Evolutionary conservation across 371 early-diverging fungal species (phyloP), one percentile per base, ranked within the genome.

Genomic region (Mortierella polycephala): DNA sequence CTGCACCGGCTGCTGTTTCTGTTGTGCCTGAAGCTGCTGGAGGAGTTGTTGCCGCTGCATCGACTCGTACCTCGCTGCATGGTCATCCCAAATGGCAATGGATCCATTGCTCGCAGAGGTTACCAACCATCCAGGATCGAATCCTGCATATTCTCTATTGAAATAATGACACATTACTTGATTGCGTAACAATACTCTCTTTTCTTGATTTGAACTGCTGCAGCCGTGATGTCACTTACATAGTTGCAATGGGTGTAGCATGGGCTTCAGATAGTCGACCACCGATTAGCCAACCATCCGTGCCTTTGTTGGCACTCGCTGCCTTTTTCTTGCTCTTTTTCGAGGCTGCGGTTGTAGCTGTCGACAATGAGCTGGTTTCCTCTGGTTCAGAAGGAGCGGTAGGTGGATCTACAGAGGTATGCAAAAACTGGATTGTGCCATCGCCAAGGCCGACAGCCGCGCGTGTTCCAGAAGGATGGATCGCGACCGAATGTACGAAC

Each of bases 371-470:
- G 13, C 44, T 39, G 14, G n/a, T 52, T 49, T 42, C 42, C 10
- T 41, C 57, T 8, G 14, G 57, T 21, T 57, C 55, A 18, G 46
- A 30, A 16, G 67, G 64, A 8, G 79, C 63, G 3, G 61, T 58
- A 18, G 79, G 79, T 0, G 57, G 57, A 61, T 77, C 79, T 18
- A 52, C 52, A 8, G 72, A 7, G 5, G 60, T 71, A 44, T 77
- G 72, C 49, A 77, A 44, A 41, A 77, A 77, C 55, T 77, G 72
- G n/a, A 77, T 30, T 8, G 64, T 61, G 20, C 79, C 79, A n/a
- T 77, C 79, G 12, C 79, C 79, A 8, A 77, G 52, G 12, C 79
- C 79, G n/a, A 77, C 45, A 7, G 79, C 79, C 20, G 62, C 57
- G 18, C 69, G 72, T 14, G 79, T 72, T 8, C 79, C 79, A 16